Conservation (phyloP, 306 rosid species). For the Glycine tomentella region DNA sequence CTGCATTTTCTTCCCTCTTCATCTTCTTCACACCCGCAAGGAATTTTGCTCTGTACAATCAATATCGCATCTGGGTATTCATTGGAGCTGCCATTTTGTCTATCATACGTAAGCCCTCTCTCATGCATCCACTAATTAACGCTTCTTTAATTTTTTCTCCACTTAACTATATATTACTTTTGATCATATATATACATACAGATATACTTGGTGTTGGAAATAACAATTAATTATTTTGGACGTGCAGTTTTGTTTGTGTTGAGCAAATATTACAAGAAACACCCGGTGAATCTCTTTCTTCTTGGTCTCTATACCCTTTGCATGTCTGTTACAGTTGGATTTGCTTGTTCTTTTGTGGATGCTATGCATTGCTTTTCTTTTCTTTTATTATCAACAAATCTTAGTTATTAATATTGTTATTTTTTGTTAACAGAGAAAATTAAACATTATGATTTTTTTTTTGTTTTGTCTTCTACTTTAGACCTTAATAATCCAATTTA, state of each 20-base stretch:
- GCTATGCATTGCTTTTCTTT: constrained; percentile 29
- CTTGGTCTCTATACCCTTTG: constrained; percentile 60
- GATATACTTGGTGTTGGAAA: too few species aligned
- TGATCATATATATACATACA: too few species aligned
- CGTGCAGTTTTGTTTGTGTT: constrained; percentile 50
- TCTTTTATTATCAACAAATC: too few species aligned
- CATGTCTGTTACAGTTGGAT: constrained; percentile 53
- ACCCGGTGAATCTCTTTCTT: constrained; percentile 56
- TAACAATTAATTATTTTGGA: background rate
- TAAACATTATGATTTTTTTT: too few species aligned
- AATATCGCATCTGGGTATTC: constrained; percentile 24
- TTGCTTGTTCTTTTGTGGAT: constrained; percentile 49
- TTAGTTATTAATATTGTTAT: too few species aligned
- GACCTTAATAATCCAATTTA: too few species aligned
- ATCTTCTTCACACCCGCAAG: constrained; percentile 40
- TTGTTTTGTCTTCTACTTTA: too few species aligned
- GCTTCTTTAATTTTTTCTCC: too few species aligned
- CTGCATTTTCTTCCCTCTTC: constrained; percentile 42
- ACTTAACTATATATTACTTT: too few species aligned
- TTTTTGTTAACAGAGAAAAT: too few species aligned
- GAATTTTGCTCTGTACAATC: constrained; percentile 10
- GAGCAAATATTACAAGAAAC: constrained; percentile 54
- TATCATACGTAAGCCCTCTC: constrained; percentile 7
- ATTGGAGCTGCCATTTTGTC: constrained; percentile 39
- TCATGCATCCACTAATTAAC: too few species aligned